Conservation (phyloP, 2,329 filamentous ascomycete species). For the Coniochaeta hoffmannii region DNA sequence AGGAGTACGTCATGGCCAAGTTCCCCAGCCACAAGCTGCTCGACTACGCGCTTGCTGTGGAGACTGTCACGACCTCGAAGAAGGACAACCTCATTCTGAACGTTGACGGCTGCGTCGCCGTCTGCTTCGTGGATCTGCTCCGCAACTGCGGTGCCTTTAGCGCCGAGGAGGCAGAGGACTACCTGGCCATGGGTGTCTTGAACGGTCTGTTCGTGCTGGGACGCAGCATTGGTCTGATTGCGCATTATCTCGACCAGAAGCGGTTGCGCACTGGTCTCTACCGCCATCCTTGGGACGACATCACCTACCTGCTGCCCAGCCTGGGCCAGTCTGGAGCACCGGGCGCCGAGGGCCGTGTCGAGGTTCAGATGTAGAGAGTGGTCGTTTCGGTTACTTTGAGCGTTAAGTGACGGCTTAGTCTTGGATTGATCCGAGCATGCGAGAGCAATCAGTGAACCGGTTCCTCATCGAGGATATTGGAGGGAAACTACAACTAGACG, state of each 20-base stretch:
- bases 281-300: constrained; percentile 98
- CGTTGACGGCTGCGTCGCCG: constrained; percentile 95
- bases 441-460: neutral
- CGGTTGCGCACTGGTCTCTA: constrained; percentile 95
- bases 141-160: constrained; percentile 98
- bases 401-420: neutral
- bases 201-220: constrained; percentile 99
- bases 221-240: constrained; percentile 96
- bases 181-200: constrained; percentile 97
- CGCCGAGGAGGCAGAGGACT: constrained; percentile 93
- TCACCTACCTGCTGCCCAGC: constrained; percentile 86
- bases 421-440: neutral
- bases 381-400: neutral
- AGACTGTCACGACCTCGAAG: constrained; percentile 98
- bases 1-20: constrained; percentile 96
- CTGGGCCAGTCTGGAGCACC: constrained; percentile 62
- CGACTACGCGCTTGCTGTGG: constrained; percentile 95
- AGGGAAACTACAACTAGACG: neutral
- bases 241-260: constrained; percentile 99
- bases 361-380: constrained; percentile 62
- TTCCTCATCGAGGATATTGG: neutral
- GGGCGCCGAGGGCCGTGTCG: constrained; percentile 78
- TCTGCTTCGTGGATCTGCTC: constrained; percentile 97
- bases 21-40: constrained; percentile 98
- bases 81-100: constrained; percentile 99